Base-by-base conservation (phyloP, 805 yeast genomes). In the Geotrichum ghanense region DNA sequence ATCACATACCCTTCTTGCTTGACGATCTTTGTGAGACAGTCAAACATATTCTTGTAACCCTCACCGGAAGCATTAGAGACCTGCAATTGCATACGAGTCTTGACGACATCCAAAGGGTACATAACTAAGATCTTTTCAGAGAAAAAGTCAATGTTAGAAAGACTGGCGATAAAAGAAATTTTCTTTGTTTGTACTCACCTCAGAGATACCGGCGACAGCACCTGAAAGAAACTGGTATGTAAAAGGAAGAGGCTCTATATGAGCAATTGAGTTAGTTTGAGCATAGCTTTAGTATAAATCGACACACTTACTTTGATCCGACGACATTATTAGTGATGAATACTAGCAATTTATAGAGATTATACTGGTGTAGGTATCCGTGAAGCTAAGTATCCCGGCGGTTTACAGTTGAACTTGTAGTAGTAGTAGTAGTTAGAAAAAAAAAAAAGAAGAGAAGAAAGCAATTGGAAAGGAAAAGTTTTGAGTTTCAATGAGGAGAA, bases 81-180 rank as follows among this genome's bases (percentile, higher is more conserved):
- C 65, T 82, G 89, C 59, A 90, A 74, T 67, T 90, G 97, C 69
- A 89, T 89, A 67, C 97, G 77, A 25, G 98, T 90, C 73, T 90
- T 90, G 61, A 92, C 95, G 52, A 92, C 95, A 65, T 90, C 98
- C 60, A 90, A 71, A 41, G 98, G 98, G 63, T 89, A 89, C 96
- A 89, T 88, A 53, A 85, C 87, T 57, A 88, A 71, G 64, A 89
- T 84, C 70, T 56, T n/a, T n/a, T n/a, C n/a, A n/a, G n/a, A n/a
- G n/a, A n/a, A n/a, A n/a, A n/a, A n/a, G n/a, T n/a, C n/a, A n/a
- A 42, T 69, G 68, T 42, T 68, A 69, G 56, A 67, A 56, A 58
- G 68, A 68, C 53, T 19, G 20, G 5, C 23, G 12, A 4, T n/a
- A 6, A 45, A 24, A 17, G 21, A 22, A 5, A 39, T 43, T 17